These are phyloP conservation scores for Loxodes magnus DNA, from an alignment of 73 alveolate species.

Conservation along the genomic window DNA sequence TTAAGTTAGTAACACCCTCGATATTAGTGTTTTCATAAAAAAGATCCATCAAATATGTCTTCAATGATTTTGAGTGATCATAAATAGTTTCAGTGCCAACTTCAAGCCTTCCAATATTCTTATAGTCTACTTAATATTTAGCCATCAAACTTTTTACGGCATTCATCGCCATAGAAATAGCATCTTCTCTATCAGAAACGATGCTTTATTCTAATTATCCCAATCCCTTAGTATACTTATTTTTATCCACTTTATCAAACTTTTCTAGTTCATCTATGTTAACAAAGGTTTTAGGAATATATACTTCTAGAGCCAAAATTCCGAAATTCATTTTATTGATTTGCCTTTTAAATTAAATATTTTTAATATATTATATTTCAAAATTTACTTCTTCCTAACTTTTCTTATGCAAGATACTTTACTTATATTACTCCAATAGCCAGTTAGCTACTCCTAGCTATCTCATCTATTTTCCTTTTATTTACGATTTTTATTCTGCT, in stretches of 20 bases:
- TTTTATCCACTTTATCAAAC: constrained; percentile 75
- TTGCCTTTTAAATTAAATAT: no score
- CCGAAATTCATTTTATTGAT: no score
- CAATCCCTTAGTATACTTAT: constrained; percentile 93
- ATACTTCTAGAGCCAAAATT: constrained; percentile 75
- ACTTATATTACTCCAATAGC: no score
- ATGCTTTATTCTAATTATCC: constrained; percentile 88
- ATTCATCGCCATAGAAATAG: constrained; percentile 86
- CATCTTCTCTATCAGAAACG: constrained; percentile 91
- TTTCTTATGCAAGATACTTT: no score
- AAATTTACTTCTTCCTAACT: no score
- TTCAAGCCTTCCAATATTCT: constrained; percentile 88
- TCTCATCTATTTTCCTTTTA: no score
- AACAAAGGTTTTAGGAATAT: constrained; percentile 91
- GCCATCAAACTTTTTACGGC: constrained; percentile 70
- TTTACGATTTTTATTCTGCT: no score
- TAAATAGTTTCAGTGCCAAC: constrained; percentile 96
- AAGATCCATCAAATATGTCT: constrained; percentile 89
- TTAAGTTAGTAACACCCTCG: constrained; percentile 92
- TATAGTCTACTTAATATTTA: constrained; percentile 67
- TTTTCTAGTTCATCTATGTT: constrained; percentile 83
- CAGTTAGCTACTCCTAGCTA: no score
- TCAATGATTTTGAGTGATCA: constrained; percentile 92
- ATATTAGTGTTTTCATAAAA: constrained; percentile 71
- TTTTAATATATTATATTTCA: no score